Conservation (phyloP, 148 eudicot genomes). For the Nyssa sinensis region DNA sequence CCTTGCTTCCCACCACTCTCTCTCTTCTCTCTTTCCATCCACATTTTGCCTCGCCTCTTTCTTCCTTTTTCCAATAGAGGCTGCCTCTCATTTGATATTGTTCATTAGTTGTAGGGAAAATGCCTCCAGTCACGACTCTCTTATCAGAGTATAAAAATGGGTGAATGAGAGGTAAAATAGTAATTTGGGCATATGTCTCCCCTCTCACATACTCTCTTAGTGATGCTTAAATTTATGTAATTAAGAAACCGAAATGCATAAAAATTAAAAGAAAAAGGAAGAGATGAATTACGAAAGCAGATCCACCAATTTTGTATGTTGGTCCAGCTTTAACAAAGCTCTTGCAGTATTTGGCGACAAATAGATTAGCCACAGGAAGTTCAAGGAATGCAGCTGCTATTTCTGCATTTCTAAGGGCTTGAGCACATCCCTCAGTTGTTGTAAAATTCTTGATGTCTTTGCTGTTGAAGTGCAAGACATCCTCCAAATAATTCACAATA, state of each 20-base stretch:
- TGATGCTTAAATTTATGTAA: not conserved
- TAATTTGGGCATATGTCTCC: no score
- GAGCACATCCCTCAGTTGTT: slow-evolving; percentile 12
- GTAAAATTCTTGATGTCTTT: slow-evolving; percentile 12
- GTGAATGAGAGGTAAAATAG: no score
- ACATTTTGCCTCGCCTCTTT: no score
- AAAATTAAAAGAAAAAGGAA: not conserved
- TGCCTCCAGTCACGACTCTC: no score
- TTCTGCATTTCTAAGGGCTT: slow-evolving; percentile 18
- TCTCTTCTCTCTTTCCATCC: no score
- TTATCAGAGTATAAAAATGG: no score
- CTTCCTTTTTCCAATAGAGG: no score
- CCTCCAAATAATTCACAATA: slow-evolving; percentile 7
- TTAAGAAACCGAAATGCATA: not conserved
- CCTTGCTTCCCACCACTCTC: no score
- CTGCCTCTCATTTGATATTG: no score
- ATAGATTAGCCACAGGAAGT: slow-evolving; percentile 22
- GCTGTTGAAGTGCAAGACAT: slow-evolving; percentile 12
- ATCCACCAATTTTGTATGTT: slow-evolving; percentile 28
- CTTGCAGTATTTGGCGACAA: slow-evolving; percentile 32
- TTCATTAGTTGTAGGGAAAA: no score
- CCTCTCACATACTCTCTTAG: not conserved
- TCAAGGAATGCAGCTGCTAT: slow-evolving; percentile 28
- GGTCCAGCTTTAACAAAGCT: slow-evolving; percentile 30
- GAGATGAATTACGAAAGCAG: slow-evolving; percentile 20